A percentile compares a stretch with the other conserved stretches of the same genome.
These are phyloP conservation scores for Diplosphaera chodatii DNA, from an alignment of 139 green algal species.

Conservation along the genomic window DNA sequence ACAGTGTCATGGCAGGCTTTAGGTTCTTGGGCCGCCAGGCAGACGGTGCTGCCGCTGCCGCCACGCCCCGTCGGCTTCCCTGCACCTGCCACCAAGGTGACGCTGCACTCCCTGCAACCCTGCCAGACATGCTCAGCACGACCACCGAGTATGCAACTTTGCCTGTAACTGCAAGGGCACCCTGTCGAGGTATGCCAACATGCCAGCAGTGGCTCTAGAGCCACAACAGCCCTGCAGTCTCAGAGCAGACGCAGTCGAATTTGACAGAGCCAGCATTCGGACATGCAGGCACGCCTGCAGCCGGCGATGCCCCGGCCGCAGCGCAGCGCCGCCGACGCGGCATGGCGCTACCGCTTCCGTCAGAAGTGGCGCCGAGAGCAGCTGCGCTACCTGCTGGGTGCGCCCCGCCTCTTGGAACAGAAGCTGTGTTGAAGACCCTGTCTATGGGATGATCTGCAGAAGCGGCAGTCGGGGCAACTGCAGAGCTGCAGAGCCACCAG, in stretches of 20 bases:
- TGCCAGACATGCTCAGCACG: neutral
- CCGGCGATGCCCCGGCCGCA: no score
- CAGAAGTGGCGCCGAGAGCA: neutral
- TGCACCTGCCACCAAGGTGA: neutral
- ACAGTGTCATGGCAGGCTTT: neutral
- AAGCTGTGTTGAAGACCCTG: no score
- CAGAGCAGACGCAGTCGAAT: no score
- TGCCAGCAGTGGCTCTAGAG: no score
- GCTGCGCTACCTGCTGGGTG: neutral
- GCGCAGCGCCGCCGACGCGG: neutral
- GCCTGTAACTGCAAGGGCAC: no score
- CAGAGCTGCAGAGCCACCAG: no score
- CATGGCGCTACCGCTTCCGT: neutral
- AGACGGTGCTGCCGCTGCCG: neutral
- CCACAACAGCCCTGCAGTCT: no score
- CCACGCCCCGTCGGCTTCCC: neutral
- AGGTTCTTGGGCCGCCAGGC: neutral
- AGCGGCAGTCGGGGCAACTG: no score
- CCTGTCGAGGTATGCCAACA: no score
- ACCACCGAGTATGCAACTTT: neutral
- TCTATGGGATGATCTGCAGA: no score
- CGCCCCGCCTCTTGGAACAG: no score
- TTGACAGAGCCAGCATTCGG: no score
- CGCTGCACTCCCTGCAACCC: neutral
- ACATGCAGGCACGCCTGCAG: neutral